Evolutionary conservation across 208 protist species (phyloP), one percentile per base, ranked within the genome.

Genomic region (Wallacemonas sp.): DNA sequence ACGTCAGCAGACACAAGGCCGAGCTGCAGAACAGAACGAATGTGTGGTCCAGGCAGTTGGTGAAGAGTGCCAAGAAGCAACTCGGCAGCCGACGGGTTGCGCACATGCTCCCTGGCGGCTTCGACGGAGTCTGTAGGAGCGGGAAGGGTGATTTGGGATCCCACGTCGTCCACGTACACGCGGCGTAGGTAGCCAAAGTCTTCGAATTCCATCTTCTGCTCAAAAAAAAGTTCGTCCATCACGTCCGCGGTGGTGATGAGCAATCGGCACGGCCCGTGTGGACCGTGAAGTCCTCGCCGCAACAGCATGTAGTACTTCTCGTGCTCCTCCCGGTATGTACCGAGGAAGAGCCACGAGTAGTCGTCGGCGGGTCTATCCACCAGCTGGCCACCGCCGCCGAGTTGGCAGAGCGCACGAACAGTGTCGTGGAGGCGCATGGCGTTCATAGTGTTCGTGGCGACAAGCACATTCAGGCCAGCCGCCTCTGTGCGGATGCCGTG

Each of bases 181-280:
- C 89, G 85, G 5, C 89, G 71, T 44, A 94, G 77, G 65, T 91
- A 94, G 30, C 89, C 89, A 73, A 92, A 92, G 21, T 79, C 58
- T 38, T 85, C 77, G 58, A 92, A 94, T 60, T 94, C 81, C 78
- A 92, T 87, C 66, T 94, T 94, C 46, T 87, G 83, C 64, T 92
- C 79, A 69, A 92, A 94, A 24, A 94, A 63, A 52, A 94, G 60
- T 38, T 94, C 48, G 50, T 81, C 90, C 69, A 94, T 68, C 8
- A 86, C 84, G 33, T 92, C 85, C 4, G 89, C 89, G 6, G 89
- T 92, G 10, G 89, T 92, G 65, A 94, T 89, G 39, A 92, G 65
- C 3, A 92, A 67, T 10, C 89, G 80, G 13, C 75, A 75, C 0
- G 83, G 81, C 0, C 88, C 80, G 60, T 82, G 24, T 6, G 73